phyloP scores from a whole-genome alignment of 1,284 basidiomycete species.

The Grifola frondosa region DNA sequence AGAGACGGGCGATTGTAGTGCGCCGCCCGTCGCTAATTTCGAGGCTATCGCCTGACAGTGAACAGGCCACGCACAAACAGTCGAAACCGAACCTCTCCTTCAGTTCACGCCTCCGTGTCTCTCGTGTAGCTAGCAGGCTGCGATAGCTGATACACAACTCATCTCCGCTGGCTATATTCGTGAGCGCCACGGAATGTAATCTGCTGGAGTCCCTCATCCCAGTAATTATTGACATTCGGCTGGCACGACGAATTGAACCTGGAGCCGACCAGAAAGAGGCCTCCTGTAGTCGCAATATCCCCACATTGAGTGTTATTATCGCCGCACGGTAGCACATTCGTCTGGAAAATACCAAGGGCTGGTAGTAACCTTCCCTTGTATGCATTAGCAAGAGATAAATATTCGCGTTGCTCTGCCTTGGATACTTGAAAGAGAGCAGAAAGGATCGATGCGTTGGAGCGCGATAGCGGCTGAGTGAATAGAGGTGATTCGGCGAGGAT shows the following conservation, averaged over 20 bases:
- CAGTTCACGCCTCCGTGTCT: conserved; percentile 40
- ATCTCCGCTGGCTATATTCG: conserved; percentile 47
- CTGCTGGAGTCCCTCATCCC: conserved; percentile 17
- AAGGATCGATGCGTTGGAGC: conserved; percentile 19
- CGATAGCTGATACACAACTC: conserved; percentile 62
- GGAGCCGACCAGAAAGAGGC: conserved; percentile 23
- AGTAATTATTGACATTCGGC: conserved; percentile 28
- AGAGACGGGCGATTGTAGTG: conserved; percentile 15
- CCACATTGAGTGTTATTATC: conserved; percentile 10
- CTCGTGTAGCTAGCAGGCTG: conserved; percentile 39
- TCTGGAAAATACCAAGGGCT: conserved; percentile 24
- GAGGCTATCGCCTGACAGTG: conserved; percentile 16
- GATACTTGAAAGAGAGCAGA: conserved; percentile 17
- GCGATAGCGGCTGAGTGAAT: conserved; percentile 5
- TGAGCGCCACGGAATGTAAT: conserved; percentile 29
- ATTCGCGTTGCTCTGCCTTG: conserved; percentile 21
- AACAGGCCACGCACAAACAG: conserved; percentile 48
- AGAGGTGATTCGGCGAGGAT: conserved; percentile 12
- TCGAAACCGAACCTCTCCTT: conserved; percentile 53
- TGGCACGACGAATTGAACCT: conserved; percentile 30
- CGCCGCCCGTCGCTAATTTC: conserved; percentile 22
- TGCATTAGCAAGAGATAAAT: conserved; percentile 22
- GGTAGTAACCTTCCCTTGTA: conserved; percentile 14
- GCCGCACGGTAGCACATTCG: conserved; percentile 26
- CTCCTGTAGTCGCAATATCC: conserved; percentile 4